Conservation (phyloP, 1,284 basidiomycete species). For the Pseudozyma sp. region DNA sequence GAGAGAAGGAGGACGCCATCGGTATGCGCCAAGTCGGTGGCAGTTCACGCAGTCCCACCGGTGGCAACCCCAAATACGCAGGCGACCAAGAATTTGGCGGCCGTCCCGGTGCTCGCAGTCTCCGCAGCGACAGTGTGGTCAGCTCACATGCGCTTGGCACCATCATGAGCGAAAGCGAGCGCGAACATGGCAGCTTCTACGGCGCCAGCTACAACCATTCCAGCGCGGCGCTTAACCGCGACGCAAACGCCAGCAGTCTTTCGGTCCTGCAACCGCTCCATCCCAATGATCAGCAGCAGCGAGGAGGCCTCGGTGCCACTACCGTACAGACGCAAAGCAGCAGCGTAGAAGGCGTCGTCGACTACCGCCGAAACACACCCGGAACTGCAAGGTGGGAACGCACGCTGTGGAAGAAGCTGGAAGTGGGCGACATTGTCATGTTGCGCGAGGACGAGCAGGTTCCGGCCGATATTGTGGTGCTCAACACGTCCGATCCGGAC, state of each 20-base stretch:
- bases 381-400: slow-evolving; percentile 90
- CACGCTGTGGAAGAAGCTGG: slow-evolving; percentile 97
- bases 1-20: slow-evolving; percentile 80
- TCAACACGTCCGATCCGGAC: slow-evolving; percentile 74
- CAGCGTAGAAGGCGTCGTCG: slow-evolving; percentile 70
- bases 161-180: slow-evolving; percentile 60
- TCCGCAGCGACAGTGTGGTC: slow-evolving; percentile 50
- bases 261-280: slow-evolving; percentile 35
- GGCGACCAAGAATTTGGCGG: slow-evolving; percentile 27
- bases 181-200: slow-evolving; percentile 35
- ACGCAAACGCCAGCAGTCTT: slow-evolving; percentile 29
- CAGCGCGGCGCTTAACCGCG: slow-evolving; percentile 16
- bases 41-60: slow-evolving; percentile 72
- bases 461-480: slow-evolving; percentile 91
- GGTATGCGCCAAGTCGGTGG: slow-evolving; percentile 51
- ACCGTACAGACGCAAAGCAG: slow-evolving; percentile 19
- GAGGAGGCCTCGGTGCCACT: slow-evolving; percentile 8
- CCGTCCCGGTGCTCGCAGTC: slow-evolving; percentile 19
- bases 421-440: slow-evolving; percentile 94
- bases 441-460: slow-evolving; percentile 93
- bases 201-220: slow-evolving; percentile 29
- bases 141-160: slow-evolving; percentile 53
- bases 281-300: slow-evolving; percentile 18
- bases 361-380: slow-evolving; percentile 77
- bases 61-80: slow-evolving; percentile 51